These are phyloP conservation scores for Plectranthus barbatus DNA, from an alignment of 257 asterid species.

Conservation along the genomic window DNA sequence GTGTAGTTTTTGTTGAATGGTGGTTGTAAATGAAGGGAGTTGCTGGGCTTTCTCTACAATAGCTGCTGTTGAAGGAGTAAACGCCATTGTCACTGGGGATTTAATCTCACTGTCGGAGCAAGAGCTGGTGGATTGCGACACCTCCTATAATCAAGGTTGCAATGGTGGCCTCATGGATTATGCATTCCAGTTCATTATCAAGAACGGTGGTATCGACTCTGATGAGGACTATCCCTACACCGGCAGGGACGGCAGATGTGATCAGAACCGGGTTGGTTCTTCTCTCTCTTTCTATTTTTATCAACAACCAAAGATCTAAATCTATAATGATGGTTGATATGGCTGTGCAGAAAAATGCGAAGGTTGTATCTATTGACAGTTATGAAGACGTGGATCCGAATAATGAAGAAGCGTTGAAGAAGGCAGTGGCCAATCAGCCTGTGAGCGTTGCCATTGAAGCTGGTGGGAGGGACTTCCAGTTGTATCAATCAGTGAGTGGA, in stretches of 20 bases:
- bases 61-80: slow-evolving; percentile 49
- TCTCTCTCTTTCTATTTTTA: too few species aligned
- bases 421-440: slow-evolving; percentile 50
- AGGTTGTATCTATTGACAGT: slow-evolving; percentile 47
- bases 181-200: slow-evolving; percentile 48
- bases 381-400: slow-evolving; percentile 48
- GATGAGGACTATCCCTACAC: slow-evolving; percentile 52
- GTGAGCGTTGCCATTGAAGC: slow-evolving; percentile 64
- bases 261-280: slow-evolving; percentile 33
- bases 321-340: slow-evolving; percentile 2
- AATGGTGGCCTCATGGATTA: slow-evolving; percentile 67
- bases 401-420: slow-evolving; percentile 40
- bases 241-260: slow-evolving; percentile 40
- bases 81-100: slow-evolving; percentile 36
- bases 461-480: slow-evolving; percentile 61
- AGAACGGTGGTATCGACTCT: slow-evolving; percentile 52
- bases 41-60: slow-evolving; percentile 69
- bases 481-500: slow-evolving; percentile 39
- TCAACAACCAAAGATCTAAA: too few species aligned
- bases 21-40: slow-evolving; percentile 35
- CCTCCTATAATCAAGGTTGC: slow-evolving; percentile 38
- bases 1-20: neutral
- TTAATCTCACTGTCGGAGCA: slow-evolving; percentile 55
- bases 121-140: slow-evolving; percentile 57
- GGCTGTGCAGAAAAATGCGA: slow-evolving; percentile 53